Conservation (phyloP, 768 basidiomycete species). For the Rhizopogon roseolus region DNA sequence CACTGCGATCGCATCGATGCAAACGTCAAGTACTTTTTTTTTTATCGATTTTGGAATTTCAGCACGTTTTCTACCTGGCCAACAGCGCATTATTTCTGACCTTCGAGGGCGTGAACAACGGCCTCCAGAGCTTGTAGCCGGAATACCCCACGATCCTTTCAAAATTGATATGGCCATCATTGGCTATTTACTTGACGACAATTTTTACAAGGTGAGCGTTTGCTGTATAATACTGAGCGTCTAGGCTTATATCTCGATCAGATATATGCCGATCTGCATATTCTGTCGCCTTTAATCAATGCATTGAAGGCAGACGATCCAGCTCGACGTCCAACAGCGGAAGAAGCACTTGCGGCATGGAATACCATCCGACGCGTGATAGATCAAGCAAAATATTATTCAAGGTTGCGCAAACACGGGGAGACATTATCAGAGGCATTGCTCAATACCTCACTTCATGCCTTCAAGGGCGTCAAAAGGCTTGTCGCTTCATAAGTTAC, state of each 20-base stretch:
- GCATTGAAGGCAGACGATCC: neutral
- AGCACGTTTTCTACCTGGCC: conserved; percentile 13
- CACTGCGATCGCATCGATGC: conserved; percentile 20
- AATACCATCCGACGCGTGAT: neutral
- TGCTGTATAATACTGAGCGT: neutral
- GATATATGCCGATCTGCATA: neutral
- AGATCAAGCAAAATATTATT: neutral
- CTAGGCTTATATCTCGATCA: neutral
- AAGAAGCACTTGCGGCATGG: neutral
- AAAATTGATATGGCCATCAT: conserved; percentile 25
- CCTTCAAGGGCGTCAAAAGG: neutral
- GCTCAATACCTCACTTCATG: neutral
- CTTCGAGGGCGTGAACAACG: conserved; percentile 7
- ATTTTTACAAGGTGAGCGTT: conserved; percentile 8
- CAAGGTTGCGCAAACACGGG: neutral
- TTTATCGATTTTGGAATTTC: conserved; percentile 34
- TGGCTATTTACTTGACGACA: conserved; percentile 17
- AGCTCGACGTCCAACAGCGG: neutral
- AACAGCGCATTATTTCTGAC: conserved; percentile 2
- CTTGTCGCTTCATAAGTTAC: neutral
- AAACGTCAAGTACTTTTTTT: conserved; percentile 27
- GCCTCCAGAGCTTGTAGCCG: conserved; percentile 17
- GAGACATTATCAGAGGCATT: neutral
- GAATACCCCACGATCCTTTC: conserved; percentile 23
- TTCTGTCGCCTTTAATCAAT: neutral